Conservation (phyloP, 1,284 basidiomycete species). For the Trichosporon coremiiforme region DNA sequence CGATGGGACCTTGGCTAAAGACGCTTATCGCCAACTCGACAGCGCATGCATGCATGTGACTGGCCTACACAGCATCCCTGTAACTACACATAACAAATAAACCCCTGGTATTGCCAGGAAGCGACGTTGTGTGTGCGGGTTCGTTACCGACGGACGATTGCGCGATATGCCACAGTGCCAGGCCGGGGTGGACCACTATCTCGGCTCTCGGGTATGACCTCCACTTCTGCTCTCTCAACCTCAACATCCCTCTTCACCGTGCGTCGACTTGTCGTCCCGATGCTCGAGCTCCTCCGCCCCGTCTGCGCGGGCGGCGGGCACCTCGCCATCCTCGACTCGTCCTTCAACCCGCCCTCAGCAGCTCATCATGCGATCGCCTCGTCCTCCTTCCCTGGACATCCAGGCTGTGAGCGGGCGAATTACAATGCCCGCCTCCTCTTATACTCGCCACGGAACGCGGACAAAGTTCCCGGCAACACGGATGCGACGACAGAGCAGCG, state of each 20-base stretch:
- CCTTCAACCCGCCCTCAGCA: constrained; percentile 89
- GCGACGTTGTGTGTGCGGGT: too few relatives aligned
- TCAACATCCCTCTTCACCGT: neutral
- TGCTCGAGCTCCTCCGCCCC: constrained; percentile 1
- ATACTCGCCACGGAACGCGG: constrained; percentile 84
- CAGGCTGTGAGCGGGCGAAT: constrained; percentile 48
- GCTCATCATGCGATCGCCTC: constrained; percentile 80
- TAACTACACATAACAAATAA: too few relatives aligned
- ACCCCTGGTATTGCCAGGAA: too few relatives aligned
- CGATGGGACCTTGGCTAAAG: too few relatives aligned
- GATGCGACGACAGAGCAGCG: constrained; percentile 76
- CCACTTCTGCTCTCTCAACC: neutral
- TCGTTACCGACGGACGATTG: too few relatives aligned
- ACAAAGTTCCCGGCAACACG: constrained; percentile 70
- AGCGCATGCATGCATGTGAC: too few relatives aligned
- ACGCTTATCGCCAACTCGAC: too few relatives aligned
- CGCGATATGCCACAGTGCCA: too few relatives aligned
- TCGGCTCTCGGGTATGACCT: constrained; percentile 11
- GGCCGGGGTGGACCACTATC: too few relatives aligned
- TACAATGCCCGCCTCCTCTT: constrained; percentile 80
- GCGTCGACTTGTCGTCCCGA: neutral
- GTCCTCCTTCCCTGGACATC: constrained; percentile 35
- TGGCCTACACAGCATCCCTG: too few relatives aligned
- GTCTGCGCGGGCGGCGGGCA: constrained; percentile 27
- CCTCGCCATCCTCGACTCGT: constrained; percentile 76